Percentiles rank a stretch among this genome's conserved stretches.
phyloP scores from a whole-genome alignment of 805 yeast genomes.

The Metschnikowia henanensis region DNA sequence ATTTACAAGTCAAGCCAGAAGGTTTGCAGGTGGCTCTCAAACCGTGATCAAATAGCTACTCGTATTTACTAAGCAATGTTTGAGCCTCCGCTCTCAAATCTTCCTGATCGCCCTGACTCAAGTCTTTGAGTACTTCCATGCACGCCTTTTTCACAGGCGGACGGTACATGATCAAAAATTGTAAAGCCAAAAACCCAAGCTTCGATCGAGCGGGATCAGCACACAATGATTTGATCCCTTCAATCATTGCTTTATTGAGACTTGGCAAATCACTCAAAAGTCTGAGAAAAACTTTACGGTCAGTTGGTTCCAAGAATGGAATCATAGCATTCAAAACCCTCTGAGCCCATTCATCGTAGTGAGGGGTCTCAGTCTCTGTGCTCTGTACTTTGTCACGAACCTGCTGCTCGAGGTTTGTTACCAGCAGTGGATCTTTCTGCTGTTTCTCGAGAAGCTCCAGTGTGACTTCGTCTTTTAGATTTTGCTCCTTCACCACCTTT shows the following conservation, averaged over 20 bases:
- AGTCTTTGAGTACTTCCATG: slow-evolving; percentile 46
- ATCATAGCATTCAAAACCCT: slow-evolving; percentile 74
- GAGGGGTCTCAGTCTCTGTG: slow-evolving; percentile 36
- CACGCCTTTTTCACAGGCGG: slow-evolving; percentile 74
- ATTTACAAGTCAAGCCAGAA: too few relatives aligned
- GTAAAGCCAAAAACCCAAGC: slow-evolving; percentile 80
- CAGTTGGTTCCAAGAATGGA: slow-evolving; percentile 80
- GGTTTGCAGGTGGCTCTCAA: too few relatives aligned
- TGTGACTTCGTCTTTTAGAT: slow-evolving; percentile 19
- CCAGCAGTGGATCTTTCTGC: slow-evolving; percentile 17
- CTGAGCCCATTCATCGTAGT: slow-evolving; percentile 68
- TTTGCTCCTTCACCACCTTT: slow-evolving; percentile 38
- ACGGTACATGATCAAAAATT: slow-evolving; percentile 82
- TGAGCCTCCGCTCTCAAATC: slow-evolving; percentile 49
- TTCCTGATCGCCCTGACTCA: slow-evolving; percentile 47
- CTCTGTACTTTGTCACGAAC: slow-evolving; percentile 20
- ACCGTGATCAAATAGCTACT: too few relatives aligned
- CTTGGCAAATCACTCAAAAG: slow-evolving; percentile 85
- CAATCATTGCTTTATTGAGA: slow-evolving; percentile 60
- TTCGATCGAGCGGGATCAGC: slow-evolving; percentile 80
- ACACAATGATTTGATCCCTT: slow-evolving; percentile 69
- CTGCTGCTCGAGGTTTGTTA: slow-evolving; percentile 16
- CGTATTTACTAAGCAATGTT: slow-evolving; percentile 48
- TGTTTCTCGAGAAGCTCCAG: slow-evolving; percentile 17
- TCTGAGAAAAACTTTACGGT: slow-evolving; percentile 78